Conservation (phyloP, 352 stramenopile genomes). For the Globisporangium iwayamae region DNA sequence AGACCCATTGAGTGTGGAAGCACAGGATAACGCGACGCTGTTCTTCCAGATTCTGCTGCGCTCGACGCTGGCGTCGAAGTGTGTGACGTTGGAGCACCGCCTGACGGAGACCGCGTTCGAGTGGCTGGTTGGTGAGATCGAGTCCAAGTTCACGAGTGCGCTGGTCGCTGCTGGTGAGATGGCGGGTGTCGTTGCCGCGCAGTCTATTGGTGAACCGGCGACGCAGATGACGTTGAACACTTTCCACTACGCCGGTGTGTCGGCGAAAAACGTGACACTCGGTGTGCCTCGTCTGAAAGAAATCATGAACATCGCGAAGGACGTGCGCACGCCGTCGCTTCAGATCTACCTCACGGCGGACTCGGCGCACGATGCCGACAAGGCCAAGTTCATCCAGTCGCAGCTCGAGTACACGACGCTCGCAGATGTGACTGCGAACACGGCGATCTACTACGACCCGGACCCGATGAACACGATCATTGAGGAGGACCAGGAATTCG, state of each 20-base stretch:
- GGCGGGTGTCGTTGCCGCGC: constrained; percentile 97
- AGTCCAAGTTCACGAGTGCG: constrained; percentile 95
- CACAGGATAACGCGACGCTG: constrained; percentile 97
- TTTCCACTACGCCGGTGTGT: constrained; percentile 99
- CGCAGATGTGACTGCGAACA: constrained; percentile 94
- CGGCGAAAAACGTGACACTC: constrained; percentile 99
- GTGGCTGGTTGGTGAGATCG: constrained; percentile 95
- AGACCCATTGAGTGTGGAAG: constrained; percentile 93
- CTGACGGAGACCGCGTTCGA: constrained; percentile 96
- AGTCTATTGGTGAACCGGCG: constrained; percentile 98
- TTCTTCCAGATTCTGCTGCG: constrained; percentile 98
- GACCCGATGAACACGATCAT: constrained; percentile 97
- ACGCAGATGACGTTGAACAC: constrained; percentile 99
- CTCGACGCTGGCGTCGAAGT: constrained; percentile 95
- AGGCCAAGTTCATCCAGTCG: constrained; percentile 90
- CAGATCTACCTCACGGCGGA: constrained; percentile 94
- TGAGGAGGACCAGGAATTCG: constrained; percentile 95
- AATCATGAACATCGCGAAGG: constrained; percentile 99
- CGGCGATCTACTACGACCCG: constrained; percentile 99
- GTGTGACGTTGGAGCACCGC: constrained; percentile 94
- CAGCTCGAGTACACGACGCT: constrained; percentile 98
- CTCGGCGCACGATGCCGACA: constrained; percentile 81
- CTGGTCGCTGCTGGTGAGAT: constrained; percentile 97
- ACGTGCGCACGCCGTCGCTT: constrained; percentile 96
- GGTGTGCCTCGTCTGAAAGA: constrained; percentile 99